A percentile compares a stretch with the other conserved stretches of the same genome.
Evolutionary conservation across 2,329 filamentous ascomycete genomes (phyloP).

Genomic region (Botrytis medusae): DNA sequence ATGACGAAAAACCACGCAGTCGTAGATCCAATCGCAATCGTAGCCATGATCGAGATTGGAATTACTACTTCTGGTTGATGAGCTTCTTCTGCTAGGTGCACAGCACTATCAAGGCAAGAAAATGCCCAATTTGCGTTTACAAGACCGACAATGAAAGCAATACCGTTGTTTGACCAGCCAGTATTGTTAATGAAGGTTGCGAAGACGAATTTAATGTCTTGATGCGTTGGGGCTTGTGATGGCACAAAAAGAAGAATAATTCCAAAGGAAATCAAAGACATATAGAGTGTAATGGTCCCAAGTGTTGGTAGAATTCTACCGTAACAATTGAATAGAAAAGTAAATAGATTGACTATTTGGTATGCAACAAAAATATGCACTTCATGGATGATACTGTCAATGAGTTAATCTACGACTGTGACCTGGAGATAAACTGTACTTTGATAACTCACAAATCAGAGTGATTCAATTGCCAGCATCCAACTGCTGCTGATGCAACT

Average conservation of each 20-base stretch:
- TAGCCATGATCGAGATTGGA: conserved; percentile 18
- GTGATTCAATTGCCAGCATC: conserved; percentile 20
- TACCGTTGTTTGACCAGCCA: conserved; percentile 21
- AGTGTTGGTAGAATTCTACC: conserved; percentile 15
- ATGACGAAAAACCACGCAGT: conserved; percentile 20
- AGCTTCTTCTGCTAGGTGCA: conserved; percentile 22
- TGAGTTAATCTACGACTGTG: neutral
- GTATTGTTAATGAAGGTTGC: conserved; percentile 24
- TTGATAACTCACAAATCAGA: conserved; percentile 11
- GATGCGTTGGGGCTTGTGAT: conserved; percentile 19
- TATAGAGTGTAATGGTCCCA: conserved; percentile 18
- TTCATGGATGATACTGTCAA: neutral
- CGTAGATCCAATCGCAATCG: conserved; percentile 18
- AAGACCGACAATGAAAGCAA: conserved; percentile 22
- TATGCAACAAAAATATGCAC: conserved; percentile 22
- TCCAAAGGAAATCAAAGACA: conserved; percentile 16
- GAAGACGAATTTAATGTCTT: conserved; percentile 20
- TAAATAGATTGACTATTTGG: conserved; percentile 16
- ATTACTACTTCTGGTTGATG: conserved; percentile 20
- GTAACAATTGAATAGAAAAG: conserved; percentile 20
- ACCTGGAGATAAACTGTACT: neutral
- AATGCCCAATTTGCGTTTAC: conserved; percentile 23
- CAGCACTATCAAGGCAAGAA: conserved; percentile 20
- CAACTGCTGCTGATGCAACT: conserved; percentile 16
- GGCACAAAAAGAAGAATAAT: conserved; percentile 13